Base-by-base conservation (phyloP, 139 green algal species). In the Chlorella vulgaris region DNA sequence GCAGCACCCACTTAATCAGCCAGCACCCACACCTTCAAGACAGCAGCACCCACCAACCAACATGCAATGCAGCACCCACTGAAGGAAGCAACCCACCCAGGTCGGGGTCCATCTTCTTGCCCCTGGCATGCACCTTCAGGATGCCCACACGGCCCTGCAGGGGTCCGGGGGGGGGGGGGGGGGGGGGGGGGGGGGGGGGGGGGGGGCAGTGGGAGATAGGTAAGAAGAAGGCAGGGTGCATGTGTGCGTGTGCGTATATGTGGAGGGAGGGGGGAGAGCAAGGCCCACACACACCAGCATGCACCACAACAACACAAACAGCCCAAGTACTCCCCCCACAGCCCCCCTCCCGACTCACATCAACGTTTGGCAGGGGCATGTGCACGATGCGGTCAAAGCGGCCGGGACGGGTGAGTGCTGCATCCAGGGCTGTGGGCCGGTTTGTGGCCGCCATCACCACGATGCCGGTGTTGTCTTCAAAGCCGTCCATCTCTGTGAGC, bases 371-470 rank as follows among this genome's bases (percentile, higher is more conserved):
- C 76, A 97, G 85, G 2, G 94, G 93, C 89, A 98, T 91, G 78
- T 96, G 90, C 65, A 99, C 91, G 81, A 98, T 93, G 82, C 96
- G 91, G 91, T 99, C 96, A 86, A 99, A 99, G 74, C 97, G 90
- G 10, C 97, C 97, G 8, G 97, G 94, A 0, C 96, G 90, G 13
- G 89, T 96, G 8, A 97, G 90, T 29, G 96, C 96, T 8, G 86
- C 83, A 88, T 99, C 97, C 60, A 99, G 92, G 19, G 93, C 90
- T 13, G 88, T 90, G 0, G 96, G 96, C 19, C 96, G 83, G 91
- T 99, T 99, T 84, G 96, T 99, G 43, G 97, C 96, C 0, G 94
- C 96, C 67, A 99, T 90, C n/a, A 99, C 89, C 29, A 99, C 93
- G 33, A 99, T 89, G 21, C 93, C 93, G 1, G 91, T 93, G 90